Percentiles rank a stretch among this genome's conserved stretches.
phyloP scores from a whole-genome alignment of 2,329 filamentous ascomycete genomes.

The Cladosporium velox region DNA sequence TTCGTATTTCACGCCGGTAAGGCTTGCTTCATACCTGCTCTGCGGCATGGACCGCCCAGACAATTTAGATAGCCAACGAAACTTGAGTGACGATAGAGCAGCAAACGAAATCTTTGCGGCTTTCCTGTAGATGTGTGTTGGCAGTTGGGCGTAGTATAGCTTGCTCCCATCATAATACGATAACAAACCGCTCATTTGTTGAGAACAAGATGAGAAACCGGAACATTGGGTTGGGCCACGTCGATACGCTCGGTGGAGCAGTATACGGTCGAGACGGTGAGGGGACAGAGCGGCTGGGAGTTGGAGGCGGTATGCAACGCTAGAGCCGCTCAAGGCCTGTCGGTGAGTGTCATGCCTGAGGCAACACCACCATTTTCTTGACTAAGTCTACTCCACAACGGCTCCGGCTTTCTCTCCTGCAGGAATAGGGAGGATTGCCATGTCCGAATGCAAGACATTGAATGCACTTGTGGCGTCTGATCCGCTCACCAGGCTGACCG shows the following conservation, averaged over 20 bases:
- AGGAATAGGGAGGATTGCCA: neutral
- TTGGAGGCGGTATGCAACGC: conserved; percentile 1
- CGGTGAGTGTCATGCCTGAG: neutral
- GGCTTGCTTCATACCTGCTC: neutral
- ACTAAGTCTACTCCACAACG: neutral
- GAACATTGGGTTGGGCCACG: neutral
- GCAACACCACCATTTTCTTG: neutral
- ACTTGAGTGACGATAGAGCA: neutral
- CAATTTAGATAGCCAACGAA: neutral
- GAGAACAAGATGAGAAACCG: neutral
- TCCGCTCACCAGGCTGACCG: neutral
- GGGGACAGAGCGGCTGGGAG: neutral
- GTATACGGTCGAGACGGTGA: neutral
- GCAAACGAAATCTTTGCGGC: neutral
- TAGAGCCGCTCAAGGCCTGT: neutral
- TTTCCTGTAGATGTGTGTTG: neutral
- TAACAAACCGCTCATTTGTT: neutral
- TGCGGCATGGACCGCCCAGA: neutral
- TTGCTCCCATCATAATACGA: neutral
- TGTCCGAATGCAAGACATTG: conserved; percentile 1
- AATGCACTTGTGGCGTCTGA: neutral
- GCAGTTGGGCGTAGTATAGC: neutral
- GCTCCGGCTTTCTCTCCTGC: conserved; percentile 5
- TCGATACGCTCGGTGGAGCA: neutral
- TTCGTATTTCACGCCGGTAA: neutral